Conservation (phyloP, 805 yeast genomes). For the Metschnikowia aberdeeniae region DNA sequence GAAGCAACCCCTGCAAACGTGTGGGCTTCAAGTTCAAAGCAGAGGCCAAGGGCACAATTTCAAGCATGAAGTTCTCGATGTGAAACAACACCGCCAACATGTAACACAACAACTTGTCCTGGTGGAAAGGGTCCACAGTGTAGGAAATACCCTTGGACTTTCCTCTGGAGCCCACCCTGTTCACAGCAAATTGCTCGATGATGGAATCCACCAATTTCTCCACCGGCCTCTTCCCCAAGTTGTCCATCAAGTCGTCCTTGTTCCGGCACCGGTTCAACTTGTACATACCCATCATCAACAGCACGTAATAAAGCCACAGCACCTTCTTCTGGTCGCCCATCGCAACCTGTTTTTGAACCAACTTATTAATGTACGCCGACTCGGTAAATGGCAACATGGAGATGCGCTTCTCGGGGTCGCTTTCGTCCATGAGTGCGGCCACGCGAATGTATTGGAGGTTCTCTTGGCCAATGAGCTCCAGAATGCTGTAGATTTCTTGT, state of each 20-base stretch:
- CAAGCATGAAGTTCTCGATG: conserved; percentile 70
- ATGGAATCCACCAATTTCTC: conserved; percentile 68
- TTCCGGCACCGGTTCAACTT: conserved; percentile 52
- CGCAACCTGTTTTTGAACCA: conserved; percentile 35
- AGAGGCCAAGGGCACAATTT: conserved; percentile 75
- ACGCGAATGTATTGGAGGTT: conserved; percentile 66
- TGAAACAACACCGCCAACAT: conserved; percentile 69
- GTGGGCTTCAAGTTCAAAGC: conserved; percentile 81
- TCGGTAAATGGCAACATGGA: conserved; percentile 60
- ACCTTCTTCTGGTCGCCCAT: conserved; percentile 50
- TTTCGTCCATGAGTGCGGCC: conserved; percentile 54
- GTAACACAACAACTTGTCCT: conserved; percentile 81
- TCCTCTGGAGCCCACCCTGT: conserved; percentile 48
- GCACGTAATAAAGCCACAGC: conserved; percentile 73
- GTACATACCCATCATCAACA: conserved; percentile 77
- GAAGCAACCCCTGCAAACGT: conserved; percentile 61
- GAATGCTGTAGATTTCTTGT: conserved; percentile 76
- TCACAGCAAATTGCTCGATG: conserved; percentile 65
- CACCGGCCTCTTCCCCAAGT: conserved; percentile 62
- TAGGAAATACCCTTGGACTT: conserved; percentile 73
- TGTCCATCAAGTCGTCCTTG: conserved; percentile 56
- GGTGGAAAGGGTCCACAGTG: conserved; percentile 80
- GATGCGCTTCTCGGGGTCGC: conserved; percentile 42
- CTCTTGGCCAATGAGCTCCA: conserved; percentile 61
- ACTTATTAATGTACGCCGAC: conserved; percentile 53